Evolutionary conservation across 2,329 filamentous ascomycete genomes (phyloP), one percentile per base, ranked within the genome.

Genomic region (Drechslerella coelobrocha): DNA sequence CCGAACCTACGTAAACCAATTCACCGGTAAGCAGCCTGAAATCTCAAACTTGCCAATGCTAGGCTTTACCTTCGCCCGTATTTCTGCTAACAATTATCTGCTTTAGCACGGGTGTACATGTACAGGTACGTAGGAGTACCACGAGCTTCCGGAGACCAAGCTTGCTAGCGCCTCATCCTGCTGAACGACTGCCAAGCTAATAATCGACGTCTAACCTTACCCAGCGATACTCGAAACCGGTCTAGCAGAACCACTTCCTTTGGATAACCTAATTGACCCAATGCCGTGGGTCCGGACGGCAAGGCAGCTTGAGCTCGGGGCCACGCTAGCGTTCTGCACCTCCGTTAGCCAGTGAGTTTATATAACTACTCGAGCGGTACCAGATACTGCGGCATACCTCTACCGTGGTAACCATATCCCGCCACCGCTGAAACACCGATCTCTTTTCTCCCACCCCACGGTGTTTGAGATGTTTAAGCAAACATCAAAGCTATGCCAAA

Each of bases 181-280:
- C 14, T 8, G 41, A 6, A 45, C 17, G 9, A 6, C 10, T 3
- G 41, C 4, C 14, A 45, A 45, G 41, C 31, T 37, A 53, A 50
- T 17, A 41, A 37, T 9, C 52, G 34, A 9, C 14, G 23, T 54
- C 54, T 66, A 51, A 48, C 53, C 48, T 31, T 8, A 50, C 37
- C 48, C 37, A 45, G 61, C 61, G 54, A 66, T 59, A 54, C 47
- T 47, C 61, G 39, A 66, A 66, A 66, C 61, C 21, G 4, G 8
- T 34, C 23, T 51, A 34, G 12, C 47, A 45, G 41, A 19, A 17
- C 6, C 29, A 6, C 29, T 47, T 17, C 54, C 21, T 39, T 23
- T 27, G 34, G 53, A 52, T 34, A 51, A 65, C 53, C 12, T 57
- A 52, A 7, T 19, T n/a, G 19, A 31, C 10, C 23, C 24, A 37